A percentile compares a stretch with the other conserved stretches of the same genome.
Conservation (phyloP, 768 basidiomycete species). For the Boletus huronensis region DNA sequence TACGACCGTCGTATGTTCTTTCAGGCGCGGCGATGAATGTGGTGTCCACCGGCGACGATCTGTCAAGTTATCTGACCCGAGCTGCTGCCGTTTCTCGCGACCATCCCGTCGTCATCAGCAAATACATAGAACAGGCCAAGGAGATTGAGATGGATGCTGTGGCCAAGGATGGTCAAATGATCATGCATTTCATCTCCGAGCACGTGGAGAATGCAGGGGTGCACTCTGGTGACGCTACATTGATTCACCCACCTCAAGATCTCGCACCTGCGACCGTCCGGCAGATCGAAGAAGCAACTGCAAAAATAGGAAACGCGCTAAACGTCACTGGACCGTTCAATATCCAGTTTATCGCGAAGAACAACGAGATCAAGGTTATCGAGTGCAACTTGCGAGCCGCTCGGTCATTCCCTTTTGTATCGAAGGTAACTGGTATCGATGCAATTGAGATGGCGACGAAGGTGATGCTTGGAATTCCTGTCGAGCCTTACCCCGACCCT, state of each 20-base stretch:
- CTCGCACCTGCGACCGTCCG: constrained; percentile 94
- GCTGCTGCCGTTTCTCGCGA: constrained; percentile 95
- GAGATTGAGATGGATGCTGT: constrained; percentile 99
- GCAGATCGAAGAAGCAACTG: constrained; percentile 94
- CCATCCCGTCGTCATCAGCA: constrained; percentile 96
- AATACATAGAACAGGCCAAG: constrained; percentile 99
- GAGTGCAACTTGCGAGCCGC: constrained; percentile 98
- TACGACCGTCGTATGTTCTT: constrained; percentile 97
- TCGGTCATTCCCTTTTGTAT: constrained; percentile 97
- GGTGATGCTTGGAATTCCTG: constrained; percentile 90
- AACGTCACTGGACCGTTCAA: constrained; percentile 99
- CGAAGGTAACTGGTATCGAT: constrained; percentile 96
- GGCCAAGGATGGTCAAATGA: constrained; percentile 93
- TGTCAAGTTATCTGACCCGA: constrained; percentile 88
- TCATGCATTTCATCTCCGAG: constrained; percentile 99
- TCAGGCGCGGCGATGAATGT: constrained; percentile 99
- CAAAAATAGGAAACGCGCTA: constrained; percentile 95
- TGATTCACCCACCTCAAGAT: constrained; percentile 98
- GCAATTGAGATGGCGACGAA: constrained; percentile 99
- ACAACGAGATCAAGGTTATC: constrained; percentile 99
- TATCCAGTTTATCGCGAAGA: constrained; percentile 99
- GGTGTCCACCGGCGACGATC: constrained; percentile 88
- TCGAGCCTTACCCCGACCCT: constrained; percentile 86
- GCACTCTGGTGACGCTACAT: constrained; percentile 96
- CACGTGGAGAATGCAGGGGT: constrained; percentile 99